Percentiles rank a stretch among this genome's conserved stretches.
Conservation (phyloP, 2,329 filamentous ascomycete genomes). For the Corinectria fuckeliana region DNA sequence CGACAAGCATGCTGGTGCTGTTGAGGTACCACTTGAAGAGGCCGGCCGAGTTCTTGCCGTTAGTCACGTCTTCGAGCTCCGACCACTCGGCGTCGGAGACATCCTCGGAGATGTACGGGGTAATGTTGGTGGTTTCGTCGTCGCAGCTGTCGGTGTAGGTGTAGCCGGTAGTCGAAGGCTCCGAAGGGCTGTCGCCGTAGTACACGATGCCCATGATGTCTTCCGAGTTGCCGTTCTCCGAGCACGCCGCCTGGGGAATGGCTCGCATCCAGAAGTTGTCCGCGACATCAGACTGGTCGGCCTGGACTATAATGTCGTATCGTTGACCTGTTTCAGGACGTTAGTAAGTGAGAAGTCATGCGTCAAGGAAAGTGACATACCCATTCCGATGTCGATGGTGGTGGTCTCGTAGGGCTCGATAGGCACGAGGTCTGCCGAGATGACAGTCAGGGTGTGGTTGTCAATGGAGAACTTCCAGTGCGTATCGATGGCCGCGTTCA, state of each 20-base stretch:
- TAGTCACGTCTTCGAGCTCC: conserved; percentile 35
- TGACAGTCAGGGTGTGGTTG: conserved; percentile 63
- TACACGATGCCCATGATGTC: conserved; percentile 58
- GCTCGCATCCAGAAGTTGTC: conserved; percentile 57
- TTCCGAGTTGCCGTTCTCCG: conserved; percentile 45
- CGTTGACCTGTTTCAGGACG: conserved; percentile 54
- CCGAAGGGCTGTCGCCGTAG: conserved; percentile 41
- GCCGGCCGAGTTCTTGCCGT: conserved; percentile 32
- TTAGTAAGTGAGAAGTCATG: background rate
- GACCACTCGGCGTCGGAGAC: conserved; percentile 40
- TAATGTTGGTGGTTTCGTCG: conserved; percentile 45
- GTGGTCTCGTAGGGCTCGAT: conserved; percentile 60
- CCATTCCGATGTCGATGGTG: conserved; percentile 31
- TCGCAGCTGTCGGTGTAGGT: conserved; percentile 37
- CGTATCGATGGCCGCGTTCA: conserved; percentile 54
- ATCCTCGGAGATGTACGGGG: conserved; percentile 43
- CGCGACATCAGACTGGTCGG: conserved; percentile 41
- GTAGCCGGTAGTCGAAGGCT: conserved; percentile 17
- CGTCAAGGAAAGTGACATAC: background rate
- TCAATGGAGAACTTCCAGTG: conserved; percentile 59
- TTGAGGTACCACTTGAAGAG: conserved; percentile 54
- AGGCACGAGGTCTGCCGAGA: conserved; percentile 64
- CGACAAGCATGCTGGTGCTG: conserved; percentile 38
- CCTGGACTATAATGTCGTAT: conserved; percentile 55
- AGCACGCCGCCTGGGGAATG: conserved; percentile 50